Evolutionary conservation across 2,329 filamentous ascomycete genomes (phyloP).

Genomic region (Colletotrichum tamarilloi): DNA sequence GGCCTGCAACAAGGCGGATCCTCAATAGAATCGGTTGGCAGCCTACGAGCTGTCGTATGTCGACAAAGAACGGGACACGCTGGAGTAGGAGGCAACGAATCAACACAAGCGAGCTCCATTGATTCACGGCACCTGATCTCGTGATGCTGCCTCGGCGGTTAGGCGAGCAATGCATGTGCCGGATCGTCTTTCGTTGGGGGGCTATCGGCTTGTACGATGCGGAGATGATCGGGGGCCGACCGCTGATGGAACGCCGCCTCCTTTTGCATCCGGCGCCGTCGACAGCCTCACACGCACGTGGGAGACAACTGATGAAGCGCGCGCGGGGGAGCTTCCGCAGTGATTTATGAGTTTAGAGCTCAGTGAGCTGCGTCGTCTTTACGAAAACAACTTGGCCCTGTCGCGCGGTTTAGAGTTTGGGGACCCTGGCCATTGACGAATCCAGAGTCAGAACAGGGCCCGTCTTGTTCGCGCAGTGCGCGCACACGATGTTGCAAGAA

Average conservation of each 20-base stretch:
- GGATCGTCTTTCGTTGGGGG: not conserved
- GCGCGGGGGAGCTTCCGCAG: conserved; percentile 1
- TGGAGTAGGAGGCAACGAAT: conserved; percentile 1
- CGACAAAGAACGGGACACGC: conserved; percentile 6
- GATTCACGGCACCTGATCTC: conserved; percentile 18
- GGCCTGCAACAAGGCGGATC: conserved; percentile 1
- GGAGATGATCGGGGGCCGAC: not conserved
- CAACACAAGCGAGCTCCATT: conserved; percentile 1
- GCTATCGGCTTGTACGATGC: not conserved
- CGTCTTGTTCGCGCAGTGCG: not conserved
- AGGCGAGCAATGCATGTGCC: conserved; percentile 13
- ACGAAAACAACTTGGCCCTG: not conserved
- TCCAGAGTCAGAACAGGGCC: not conserved
- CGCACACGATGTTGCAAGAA: not conserved
- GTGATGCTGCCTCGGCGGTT: conserved; percentile 28
- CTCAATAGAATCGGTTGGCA: not conserved
- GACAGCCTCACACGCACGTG: not conserved
- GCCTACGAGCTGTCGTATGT: not conserved
- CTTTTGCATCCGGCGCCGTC: not conserved
- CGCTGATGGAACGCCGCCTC: not conserved
- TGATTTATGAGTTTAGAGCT: not conserved
- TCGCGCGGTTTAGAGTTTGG: conserved; percentile 27
- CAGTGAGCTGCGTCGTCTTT: not conserved
- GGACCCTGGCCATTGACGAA: not conserved
- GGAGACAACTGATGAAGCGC: not conserved